These are phyloP conservation scores for Mycena albidolilacea DNA, from an alignment of 768 basidiomycete species.

Conservation along the genomic window DNA sequence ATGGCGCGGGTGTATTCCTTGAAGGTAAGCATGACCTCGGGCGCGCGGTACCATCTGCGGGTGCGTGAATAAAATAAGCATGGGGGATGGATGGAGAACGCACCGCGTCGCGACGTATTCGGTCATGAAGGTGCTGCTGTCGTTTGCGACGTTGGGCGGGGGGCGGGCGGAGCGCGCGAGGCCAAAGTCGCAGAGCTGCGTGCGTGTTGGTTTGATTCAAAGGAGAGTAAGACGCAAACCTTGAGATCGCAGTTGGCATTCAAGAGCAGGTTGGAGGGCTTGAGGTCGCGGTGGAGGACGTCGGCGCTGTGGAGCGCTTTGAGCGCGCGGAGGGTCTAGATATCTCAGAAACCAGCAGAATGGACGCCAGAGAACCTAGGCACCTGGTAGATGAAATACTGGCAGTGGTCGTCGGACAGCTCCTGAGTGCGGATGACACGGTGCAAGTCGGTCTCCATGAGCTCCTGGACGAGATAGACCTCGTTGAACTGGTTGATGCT, in stretches of 20 bases:
- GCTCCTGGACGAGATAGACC: constrained; percentile 80
- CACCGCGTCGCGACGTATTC: constrained; percentile 97
- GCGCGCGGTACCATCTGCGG: constrained; percentile 93
- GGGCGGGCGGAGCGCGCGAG: constrained; percentile 85
- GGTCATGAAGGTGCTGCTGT: constrained; percentile 87
- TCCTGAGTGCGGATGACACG: constrained; percentile 96
- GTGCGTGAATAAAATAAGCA: constrained; percentile 13
- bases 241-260: constrained; percentile 98
- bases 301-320: constrained; percentile 97
- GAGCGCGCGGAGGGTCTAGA: constrained; percentile 87
- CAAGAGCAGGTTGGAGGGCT: constrained; percentile 94
- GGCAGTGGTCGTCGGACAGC: constrained; percentile 94
- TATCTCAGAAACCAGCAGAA: not conserved
- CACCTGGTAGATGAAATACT: constrained; percentile 98
- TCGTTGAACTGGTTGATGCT: constrained; percentile 87
- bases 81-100: constrained; percentile 16
- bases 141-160: constrained; percentile 80
- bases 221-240: constrained; percentile 53
- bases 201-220: not conserved
- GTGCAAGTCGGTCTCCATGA: constrained; percentile 96
- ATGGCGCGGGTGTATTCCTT: constrained; percentile 65
- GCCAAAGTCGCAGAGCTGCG: constrained; percentile 88
- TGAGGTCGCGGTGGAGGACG: constrained; percentile 95
- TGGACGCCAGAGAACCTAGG: not conserved
- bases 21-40: constrained; percentile 98